Conservation (phyloP, 441 rosid genomes). For the Breynia disticha region DNA sequence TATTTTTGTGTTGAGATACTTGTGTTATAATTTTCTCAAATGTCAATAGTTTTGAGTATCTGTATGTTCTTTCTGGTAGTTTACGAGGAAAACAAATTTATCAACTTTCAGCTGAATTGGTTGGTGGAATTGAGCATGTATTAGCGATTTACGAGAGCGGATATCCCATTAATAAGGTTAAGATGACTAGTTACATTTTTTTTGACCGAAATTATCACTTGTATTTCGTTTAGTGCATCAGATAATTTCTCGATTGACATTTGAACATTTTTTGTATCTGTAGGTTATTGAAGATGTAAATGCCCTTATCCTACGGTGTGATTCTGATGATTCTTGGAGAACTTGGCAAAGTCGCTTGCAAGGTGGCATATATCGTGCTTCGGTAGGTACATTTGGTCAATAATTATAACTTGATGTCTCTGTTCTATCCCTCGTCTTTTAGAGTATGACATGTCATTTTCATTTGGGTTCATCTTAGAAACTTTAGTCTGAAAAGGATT, state of each 20-base stretch:
- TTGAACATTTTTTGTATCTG: constrained; percentile 12
- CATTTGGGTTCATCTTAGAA: not conserved
- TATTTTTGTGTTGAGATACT: not conserved
- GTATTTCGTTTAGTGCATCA: too few relatives aligned
- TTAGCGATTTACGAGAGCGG: constrained; percentile 68
- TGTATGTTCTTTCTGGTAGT: constrained; percentile 35
- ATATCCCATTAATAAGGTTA: constrained; percentile 52
- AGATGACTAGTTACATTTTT: constrained; percentile 13
- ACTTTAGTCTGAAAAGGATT: not conserved
- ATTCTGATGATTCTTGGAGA: constrained; percentile 61
- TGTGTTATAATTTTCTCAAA: not conserved
- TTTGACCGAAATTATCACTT: constrained; percentile 5
- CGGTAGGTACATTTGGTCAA: constrained; percentile 40
- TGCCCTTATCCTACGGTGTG: constrained; percentile 66
- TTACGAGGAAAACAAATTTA: constrained; percentile 77
- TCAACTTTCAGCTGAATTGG: constrained; percentile 63
- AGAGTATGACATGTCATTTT: not conserved
- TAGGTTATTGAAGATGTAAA: constrained; percentile 85
- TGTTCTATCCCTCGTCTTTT: not conserved
- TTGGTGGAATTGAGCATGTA: constrained; percentile 67
- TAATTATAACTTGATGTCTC: not conserved
- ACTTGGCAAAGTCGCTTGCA: constrained; percentile 88
- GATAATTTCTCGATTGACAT: too few relatives aligned
- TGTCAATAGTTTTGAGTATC: constrained; percentile 8
- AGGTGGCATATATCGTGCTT: constrained; percentile 84